Base-by-base conservation (phyloP, 2,329 filamentous ascomycete species). In the Thielaviopsis populi region DNA sequence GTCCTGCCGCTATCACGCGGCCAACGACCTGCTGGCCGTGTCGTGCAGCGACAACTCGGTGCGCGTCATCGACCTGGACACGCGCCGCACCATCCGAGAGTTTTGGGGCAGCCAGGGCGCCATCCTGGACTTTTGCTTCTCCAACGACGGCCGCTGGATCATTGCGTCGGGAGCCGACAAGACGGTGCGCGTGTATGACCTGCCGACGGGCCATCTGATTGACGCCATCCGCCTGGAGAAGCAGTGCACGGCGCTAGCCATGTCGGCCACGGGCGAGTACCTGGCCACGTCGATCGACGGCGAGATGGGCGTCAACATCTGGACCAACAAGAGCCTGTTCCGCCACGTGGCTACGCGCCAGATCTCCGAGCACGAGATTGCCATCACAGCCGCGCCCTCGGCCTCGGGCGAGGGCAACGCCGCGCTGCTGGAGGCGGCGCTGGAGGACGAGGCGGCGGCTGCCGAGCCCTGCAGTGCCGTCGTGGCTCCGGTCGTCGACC, bases 301-400 rank as follows among this genome's bases (percentile, higher is more conserved):
- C 65, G 84, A 86, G 67, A 82, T 96, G 1, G 94, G 94, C 13
- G 86, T 99, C n/a, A 86, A 89, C 69, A 83, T 99, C 59, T 99
- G 94, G 92, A 96, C 89, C 24, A 99, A 99, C 75, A 89, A 89
- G 70, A 87, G 88, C 0, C 78, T 97, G 0, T 99, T 96, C 78
- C 88, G 86, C 64, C 91, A 96, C 69, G 84, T 96, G 0, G 86
- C 91, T 0, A 95, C 91, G 0, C 81, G 87, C 22, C 89, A 94
- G 69, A 88, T 99, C 65, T 86, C 87, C 2, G 89, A 95, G 68
- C 80, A 83, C 63, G 85, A 89, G 58, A 83, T 95, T 53, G 78
- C 78, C 7, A 76, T 83, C 13, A 80, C 90, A 19, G 75, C 79
- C 4, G 81, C 80, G 1, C 91, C 91, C 0, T 91, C 88, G 0